Percentiles rank a stretch among this genome's conserved stretches.
These are phyloP conservation scores for Borovskyia barvae DNA, from an alignment of 208 protist genomes.

Conservation along the genomic window DNA sequence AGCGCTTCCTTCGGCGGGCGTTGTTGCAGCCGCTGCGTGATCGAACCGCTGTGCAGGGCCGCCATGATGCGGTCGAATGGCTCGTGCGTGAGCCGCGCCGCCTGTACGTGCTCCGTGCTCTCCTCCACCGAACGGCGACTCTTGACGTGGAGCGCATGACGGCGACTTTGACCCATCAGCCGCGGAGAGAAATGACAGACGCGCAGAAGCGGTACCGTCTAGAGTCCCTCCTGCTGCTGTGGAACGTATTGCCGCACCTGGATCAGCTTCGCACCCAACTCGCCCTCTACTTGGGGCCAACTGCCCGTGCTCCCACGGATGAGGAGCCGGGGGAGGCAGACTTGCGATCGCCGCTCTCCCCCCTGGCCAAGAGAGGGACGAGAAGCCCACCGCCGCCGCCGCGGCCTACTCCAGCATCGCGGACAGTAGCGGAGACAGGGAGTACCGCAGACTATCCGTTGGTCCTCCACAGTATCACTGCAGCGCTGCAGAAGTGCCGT, in stretches of 20 bases:
- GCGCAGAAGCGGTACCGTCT: conserved; percentile 16
- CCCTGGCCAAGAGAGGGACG: background rate
- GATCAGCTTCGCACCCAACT: conserved; percentile 19
- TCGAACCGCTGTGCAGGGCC: conserved; percentile 47
- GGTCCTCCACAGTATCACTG: conserved; percentile 42
- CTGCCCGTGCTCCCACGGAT: background rate
- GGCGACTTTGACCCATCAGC: conserved; percentile 26
- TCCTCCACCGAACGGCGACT: conserved; percentile 20
- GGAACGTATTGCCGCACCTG: conserved; percentile 29
- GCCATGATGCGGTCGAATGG: conserved; percentile 77
- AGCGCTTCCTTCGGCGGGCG: conserved; percentile 63
- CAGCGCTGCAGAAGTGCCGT: conserved; percentile 39
- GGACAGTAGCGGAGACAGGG: too few relatives aligned
- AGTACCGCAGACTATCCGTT: conserved; percentile 18
- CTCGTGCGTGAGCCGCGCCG: conserved; percentile 43
- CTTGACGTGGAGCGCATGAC: conserved; percentile 43
- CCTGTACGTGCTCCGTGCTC: conserved; percentile 16
- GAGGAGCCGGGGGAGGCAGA: background rate
- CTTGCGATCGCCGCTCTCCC: background rate
- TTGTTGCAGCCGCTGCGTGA: conserved; percentile 81
- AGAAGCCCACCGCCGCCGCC: background rate
- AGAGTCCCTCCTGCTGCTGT: conserved; percentile 36
- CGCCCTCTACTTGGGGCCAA: conserved; percentile 6
- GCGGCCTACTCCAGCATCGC: background rate
- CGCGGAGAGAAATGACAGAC: conserved; percentile 4